Conservation (phyloP, 352 stramenopile species). For the Phytopythium cucurbitacearum region DNA sequence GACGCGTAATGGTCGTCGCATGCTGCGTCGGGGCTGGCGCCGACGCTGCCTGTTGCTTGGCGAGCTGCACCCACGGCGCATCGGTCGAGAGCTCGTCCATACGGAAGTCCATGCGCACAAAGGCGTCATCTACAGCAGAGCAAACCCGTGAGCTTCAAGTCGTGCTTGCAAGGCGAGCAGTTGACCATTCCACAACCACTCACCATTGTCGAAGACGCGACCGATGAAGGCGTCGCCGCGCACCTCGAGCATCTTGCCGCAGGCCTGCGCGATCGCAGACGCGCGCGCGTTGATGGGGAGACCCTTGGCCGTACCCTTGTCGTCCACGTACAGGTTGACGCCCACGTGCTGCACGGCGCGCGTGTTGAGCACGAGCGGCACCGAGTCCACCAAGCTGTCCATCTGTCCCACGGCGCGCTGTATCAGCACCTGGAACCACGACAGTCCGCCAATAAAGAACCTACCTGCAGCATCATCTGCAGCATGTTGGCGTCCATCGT, state of each 20-base stretch:
- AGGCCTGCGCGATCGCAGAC: constrained; percentile 76
- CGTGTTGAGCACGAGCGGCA: constrained; percentile 84
- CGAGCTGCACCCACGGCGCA: constrained; percentile 64
- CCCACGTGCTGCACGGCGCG: constrained; percentile 61
- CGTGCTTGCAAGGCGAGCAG: not conserved
- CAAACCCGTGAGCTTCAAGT: not conserved
- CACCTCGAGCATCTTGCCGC: constrained; percentile 80
- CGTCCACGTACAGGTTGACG: constrained; percentile 89
- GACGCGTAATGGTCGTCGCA: too few relatives aligned
- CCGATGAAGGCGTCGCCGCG: constrained; percentile 85
- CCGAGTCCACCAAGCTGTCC: constrained; percentile 85
- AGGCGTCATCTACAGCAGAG: constrained; percentile 59
- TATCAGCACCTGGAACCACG: too few relatives aligned
- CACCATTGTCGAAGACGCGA: constrained; percentile 86
- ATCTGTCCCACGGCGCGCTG: constrained; percentile 27
- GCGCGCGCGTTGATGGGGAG: constrained; percentile 74
- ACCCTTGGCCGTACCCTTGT: constrained; percentile 86
- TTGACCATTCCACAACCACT: not conserved
- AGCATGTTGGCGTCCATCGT: constrained; percentile 72
- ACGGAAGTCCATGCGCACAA: constrained; percentile 79
- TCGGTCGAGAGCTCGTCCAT: constrained; percentile 57
- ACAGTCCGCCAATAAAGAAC: not conserved
- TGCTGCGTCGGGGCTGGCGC: constrained; percentile 22
- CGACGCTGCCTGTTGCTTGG: constrained; percentile 42
- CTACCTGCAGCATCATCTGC: constrained; percentile 75